Base-by-base conservation (phyloP, 306 rosid genomes). In the Cucurbita maxima region DNA sequence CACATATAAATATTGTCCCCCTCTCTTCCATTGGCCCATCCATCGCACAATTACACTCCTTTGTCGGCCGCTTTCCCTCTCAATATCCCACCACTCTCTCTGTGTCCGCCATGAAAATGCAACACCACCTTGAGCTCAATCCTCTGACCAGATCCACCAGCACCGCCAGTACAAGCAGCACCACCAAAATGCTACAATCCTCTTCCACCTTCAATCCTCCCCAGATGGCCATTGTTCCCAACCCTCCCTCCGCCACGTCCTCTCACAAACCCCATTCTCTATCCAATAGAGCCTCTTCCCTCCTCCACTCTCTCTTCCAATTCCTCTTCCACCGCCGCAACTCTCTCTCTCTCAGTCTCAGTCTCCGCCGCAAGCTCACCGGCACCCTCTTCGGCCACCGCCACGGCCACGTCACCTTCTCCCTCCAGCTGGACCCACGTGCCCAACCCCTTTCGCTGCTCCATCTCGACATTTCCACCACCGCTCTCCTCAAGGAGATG, bases 371-470 rank as follows among this genome's bases (percentile, higher is more conserved):
- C 0, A 90, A 87, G 47, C 89, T 93, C 82, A 93, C 96, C 70
- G 98, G 98, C 3, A 87, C 98, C 11, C 97, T 93, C 78, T 90
- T 93, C 58, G 98, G 98, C 7, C 76, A 84, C 83, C 97, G 98
- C 59, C 92, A 92, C 0, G 98, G 97, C 37, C 88, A 82, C 37
- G 89, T 93, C 84, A 88, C 87, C 82, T 93, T 93, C 74, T 87
- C 97, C 47, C 87, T 93, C 34, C 98, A 93, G 79, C 92, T 88
- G 38, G 94, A 90, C 58, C 92, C 96, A 0, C 78, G 82, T 1
- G 80, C 90, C 1, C 92, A 90, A 43, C 96, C 98, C 1, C 76
- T 90, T 2, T 77, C 86, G 45, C 71, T 93, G 2, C 86, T 93
- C 7, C 94, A 90, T 18, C 90, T 93, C 20, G 96, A 96, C 81